phyloP scores from a whole-genome alignment of 495 filamentous ascomycete species.

The Hypoxylon crocopeplum region DNA sequence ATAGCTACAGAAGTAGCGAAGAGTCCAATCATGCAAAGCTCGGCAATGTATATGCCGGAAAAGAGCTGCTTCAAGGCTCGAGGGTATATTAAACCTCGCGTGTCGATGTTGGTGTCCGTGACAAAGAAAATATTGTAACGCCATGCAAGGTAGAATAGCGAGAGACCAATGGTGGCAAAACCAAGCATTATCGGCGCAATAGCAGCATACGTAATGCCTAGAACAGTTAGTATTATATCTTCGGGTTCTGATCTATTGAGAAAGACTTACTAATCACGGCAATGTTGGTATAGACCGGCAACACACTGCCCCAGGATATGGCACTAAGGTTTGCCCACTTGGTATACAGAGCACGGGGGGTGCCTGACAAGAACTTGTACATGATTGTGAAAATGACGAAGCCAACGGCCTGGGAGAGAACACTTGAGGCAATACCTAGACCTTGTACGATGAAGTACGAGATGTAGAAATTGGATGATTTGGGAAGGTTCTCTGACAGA shows the following conservation, averaged over 20 bases:
- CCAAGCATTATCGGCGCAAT: slow-evolving; percentile 91
- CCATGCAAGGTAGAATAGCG: slow-evolving; percentile 90
- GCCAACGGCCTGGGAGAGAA: slow-evolving; percentile 78
- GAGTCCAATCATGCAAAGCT: slow-evolving; percentile 88
- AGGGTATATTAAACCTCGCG: slow-evolving; percentile 86
- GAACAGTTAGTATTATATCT: slow-evolving; percentile 14
- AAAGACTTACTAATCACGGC: slow-evolving; percentile 73
- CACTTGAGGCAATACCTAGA: slow-evolving; percentile 77
- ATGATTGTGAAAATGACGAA: slow-evolving; percentile 79
- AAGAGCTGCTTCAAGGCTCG: slow-evolving; percentile 91
- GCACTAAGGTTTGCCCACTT: slow-evolving; percentile 67
- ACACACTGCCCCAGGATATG: slow-evolving; percentile 86
- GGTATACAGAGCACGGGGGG: slow-evolving; percentile 64
- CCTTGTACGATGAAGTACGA: slow-evolving; percentile 95
- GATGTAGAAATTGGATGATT: slow-evolving; percentile 91
- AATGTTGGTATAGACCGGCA: slow-evolving; percentile 86
- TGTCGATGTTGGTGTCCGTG: slow-evolving; percentile 83
- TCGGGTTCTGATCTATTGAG: background rate
- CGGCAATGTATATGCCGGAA: slow-evolving; percentile 83
- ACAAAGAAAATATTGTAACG: slow-evolving; percentile 96
- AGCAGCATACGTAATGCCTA: slow-evolving; percentile 83
- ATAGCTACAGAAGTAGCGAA: slow-evolving; percentile 75
- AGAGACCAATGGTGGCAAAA: slow-evolving; percentile 84
- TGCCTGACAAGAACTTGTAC: slow-evolving; percentile 67
- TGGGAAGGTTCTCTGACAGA: slow-evolving; percentile 78